Evolutionary conservation across 306 rosid species (phyloP).

Genomic region (Vigna unguiculata): DNA sequence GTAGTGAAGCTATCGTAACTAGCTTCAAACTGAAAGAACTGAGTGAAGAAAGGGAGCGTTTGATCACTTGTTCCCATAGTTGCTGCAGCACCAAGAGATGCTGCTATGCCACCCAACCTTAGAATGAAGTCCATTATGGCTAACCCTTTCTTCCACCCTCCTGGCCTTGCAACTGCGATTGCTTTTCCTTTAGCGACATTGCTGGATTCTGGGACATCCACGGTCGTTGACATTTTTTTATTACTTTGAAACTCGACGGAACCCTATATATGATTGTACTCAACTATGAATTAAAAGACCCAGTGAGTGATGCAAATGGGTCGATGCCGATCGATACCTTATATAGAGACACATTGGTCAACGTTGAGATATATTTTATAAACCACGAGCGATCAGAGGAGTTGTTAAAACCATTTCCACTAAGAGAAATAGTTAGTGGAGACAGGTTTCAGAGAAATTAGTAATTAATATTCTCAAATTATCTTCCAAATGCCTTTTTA

Average conservation of each 20-base stretch:
- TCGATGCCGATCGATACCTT: constrained; percentile 25
- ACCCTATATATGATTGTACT: no score
- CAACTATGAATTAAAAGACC: background rate
- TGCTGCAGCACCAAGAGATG: constrained; percentile 71
- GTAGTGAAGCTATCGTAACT: constrained; percentile 79
- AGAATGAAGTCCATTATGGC: constrained; percentile 73
- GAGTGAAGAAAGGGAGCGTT: constrained; percentile 92
- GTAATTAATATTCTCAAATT: background rate
- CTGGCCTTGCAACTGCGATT: constrained; percentile 32
- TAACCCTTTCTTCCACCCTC: constrained; percentile 71
- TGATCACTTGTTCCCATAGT: constrained; percentile 83
- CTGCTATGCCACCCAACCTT: constrained; percentile 74
- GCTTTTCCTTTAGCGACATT: constrained; percentile 52
- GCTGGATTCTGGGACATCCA: constrained; percentile 65
- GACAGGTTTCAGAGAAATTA: background rate
- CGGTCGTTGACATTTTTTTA: constrained; percentile 56
- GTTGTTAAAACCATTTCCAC: constrained; percentile 54
- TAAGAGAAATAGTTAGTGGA: constrained; percentile 8
- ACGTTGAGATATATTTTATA: background rate
- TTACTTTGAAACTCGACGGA: background rate
- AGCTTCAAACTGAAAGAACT: constrained; percentile 94
- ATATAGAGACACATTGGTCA: constrained; percentile 43
- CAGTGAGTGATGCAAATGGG: constrained; percentile 32
- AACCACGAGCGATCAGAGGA: constrained; percentile 22
- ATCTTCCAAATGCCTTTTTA: no score